Evolutionary conservation across 345 rosid genomes (phyloP).

Genomic region (Syzygium aqueum): DNA sequence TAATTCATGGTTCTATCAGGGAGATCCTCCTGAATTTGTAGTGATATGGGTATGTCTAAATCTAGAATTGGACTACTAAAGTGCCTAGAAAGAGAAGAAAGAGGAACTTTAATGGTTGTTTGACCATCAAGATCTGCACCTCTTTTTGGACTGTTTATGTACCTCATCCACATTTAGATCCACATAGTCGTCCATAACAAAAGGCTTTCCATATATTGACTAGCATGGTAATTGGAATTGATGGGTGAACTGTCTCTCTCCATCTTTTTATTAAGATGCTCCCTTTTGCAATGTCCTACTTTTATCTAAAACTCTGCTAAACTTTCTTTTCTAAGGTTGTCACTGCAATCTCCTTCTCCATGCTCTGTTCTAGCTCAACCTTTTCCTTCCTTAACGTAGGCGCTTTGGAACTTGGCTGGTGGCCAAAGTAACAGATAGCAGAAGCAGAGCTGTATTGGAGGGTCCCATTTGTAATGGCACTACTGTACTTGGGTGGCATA

Average conservation of each 20-base stretch:
- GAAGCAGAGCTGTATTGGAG: slow-evolving; percentile 19
- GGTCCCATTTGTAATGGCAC: slow-evolving; percentile 61
- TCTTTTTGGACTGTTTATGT: neutral
- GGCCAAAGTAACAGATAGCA: slow-evolving; percentile 25
- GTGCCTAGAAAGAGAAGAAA: neutral
- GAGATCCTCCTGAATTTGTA: neutral
- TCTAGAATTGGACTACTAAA: neutral
- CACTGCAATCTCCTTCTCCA: neutral
- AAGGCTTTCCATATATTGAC: neutral
- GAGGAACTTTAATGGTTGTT: neutral
- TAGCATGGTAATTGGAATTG: neutral
- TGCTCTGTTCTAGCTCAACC: neutral
- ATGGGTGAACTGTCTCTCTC: neutral
- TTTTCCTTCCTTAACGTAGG: slow-evolving; percentile 8
- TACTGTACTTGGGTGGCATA: slow-evolving; percentile 54
- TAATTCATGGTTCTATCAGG: neutral
- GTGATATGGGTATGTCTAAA: neutral
- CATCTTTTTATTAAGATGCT: neutral
- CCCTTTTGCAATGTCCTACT: neutral
- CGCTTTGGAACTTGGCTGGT: slow-evolving; percentile 59
- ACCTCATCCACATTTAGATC: neutral
- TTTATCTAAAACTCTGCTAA: neutral
- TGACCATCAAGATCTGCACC: neutral
- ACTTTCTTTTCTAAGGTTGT: neutral
- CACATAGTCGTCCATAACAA: neutral